Conservation (phyloP, 768 basidiomycete species). For the Leccinum disarticulatum region DNA sequence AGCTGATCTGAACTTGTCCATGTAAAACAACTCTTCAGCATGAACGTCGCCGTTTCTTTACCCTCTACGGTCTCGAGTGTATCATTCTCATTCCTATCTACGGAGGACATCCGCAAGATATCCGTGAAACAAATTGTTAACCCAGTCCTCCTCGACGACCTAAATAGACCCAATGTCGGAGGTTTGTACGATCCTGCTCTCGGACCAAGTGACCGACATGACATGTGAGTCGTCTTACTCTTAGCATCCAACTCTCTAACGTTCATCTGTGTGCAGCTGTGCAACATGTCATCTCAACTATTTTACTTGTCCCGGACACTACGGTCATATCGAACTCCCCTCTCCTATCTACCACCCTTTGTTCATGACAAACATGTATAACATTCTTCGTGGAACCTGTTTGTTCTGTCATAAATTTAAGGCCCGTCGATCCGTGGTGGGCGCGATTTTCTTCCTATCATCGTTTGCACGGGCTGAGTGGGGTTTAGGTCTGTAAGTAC, state of each 20-base stretch:
- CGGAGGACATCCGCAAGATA: constrained; percentile 86
- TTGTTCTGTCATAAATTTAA: constrained; percentile 95
- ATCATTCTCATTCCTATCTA: constrained; percentile 90
- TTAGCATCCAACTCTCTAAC: not conserved
- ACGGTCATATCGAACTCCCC: constrained; percentile 95
- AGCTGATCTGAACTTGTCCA: not conserved
- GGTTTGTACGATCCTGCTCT: constrained; percentile 95
- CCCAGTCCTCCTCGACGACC: constrained; percentile 87
- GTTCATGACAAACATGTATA: constrained; percentile 90
- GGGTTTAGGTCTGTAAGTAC: constrained; percentile 71
- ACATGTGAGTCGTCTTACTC: constrained; percentile 66
- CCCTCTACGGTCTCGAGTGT: constrained; percentile 82
- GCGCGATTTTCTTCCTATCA: constrained; percentile 24
- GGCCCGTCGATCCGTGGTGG: constrained; percentile 67
- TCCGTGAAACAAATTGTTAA: constrained; percentile 98
- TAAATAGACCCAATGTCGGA: constrained; percentile 87
- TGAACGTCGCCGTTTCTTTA: constrained; percentile 91
- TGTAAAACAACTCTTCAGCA: constrained; percentile 27
- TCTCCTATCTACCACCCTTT: constrained; percentile 95
- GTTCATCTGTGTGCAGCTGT: constrained; percentile 56
- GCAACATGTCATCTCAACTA: constrained; percentile 90
- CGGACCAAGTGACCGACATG: constrained; percentile 84
- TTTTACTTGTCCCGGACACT: constrained; percentile 96
- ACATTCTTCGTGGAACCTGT: constrained; percentile 83
- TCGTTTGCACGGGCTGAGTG: constrained; percentile 9